phyloP scores from a whole-genome alignment of 2,329 filamentous ascomycete species.

The Aspergillus flavus region DNA sequence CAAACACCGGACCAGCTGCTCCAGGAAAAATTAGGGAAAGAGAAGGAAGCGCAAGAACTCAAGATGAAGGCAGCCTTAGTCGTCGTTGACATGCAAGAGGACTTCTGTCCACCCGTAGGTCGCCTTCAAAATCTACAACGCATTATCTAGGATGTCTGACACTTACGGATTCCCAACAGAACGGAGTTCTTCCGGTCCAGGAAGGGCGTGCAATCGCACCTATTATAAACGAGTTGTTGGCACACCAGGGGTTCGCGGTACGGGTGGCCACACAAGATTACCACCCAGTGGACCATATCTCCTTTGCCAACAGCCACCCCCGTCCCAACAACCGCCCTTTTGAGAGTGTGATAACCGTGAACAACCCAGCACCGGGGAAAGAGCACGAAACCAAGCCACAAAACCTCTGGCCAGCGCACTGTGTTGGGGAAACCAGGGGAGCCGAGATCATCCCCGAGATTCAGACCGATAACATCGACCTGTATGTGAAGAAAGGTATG shows the following conservation, averaged over 20 bases:
- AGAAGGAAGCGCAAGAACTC: not conserved
- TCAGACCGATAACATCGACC: constrained; percentile 60
- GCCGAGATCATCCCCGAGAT: constrained; percentile 75
- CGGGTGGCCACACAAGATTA: constrained; percentile 91
- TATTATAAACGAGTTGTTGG: constrained; percentile 73
- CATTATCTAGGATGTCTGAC: not conserved
- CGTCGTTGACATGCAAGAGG: constrained; percentile 88
- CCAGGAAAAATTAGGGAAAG: not conserved
- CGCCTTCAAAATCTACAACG: not conserved
- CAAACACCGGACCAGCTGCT: not conserved
- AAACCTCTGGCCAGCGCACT: constrained; percentile 87
- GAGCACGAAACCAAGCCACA: constrained; percentile 64
- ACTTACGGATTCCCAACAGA: constrained; percentile 50
- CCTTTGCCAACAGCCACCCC: constrained; percentile 80
- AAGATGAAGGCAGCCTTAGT: constrained; percentile 59
- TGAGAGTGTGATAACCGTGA: constrained; percentile 63
- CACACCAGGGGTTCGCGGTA: constrained; percentile 65
- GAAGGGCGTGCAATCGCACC: constrained; percentile 70
- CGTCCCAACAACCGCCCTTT: constrained; percentile 68
- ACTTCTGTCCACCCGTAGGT: constrained; percentile 87
- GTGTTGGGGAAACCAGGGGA: constrained; percentile 73
- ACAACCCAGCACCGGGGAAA: constrained; percentile 51
- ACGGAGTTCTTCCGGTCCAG: constrained; percentile 81
- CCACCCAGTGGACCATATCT: constrained; percentile 81
- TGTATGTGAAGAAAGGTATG: constrained; percentile 76